Conservation (phyloP, 176 grass and related monocot species). For the Juncus inflexus region DNA sequence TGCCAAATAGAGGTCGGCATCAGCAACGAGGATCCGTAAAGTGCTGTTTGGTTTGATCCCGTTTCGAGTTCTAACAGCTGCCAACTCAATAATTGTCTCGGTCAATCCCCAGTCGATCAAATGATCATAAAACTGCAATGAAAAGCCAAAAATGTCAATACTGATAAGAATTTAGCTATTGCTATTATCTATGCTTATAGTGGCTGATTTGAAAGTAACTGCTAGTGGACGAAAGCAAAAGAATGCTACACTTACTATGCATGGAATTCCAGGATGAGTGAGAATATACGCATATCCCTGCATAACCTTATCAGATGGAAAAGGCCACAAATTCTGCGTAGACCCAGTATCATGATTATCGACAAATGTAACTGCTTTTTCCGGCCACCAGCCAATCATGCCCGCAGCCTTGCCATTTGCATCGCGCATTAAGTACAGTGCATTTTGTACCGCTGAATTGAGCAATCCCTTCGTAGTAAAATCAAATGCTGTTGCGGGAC, state of each 20-base stretch:
- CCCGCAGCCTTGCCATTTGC: slow-evolving; percentile 34
- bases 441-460: slow-evolving; percentile 32
- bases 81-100: slow-evolving; percentile 14
- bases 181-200: not conserved
- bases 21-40: slow-evolving; percentile 30
- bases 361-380: slow-evolving; percentile 38
- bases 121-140: slow-evolving; percentile 47
- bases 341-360: slow-evolving; percentile 48
- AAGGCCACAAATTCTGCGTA: slow-evolving; percentile 32
- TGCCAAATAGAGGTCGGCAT: slow-evolving; percentile 40
- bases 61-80: slow-evolving; percentile 26
- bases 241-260: slow-evolving; percentile 27
- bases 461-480: slow-evolving; percentile 51
- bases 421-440: slow-evolving; percentile 39
- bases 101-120: slow-evolving; percentile 44
- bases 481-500: slow-evolving; percentile 34
- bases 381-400: slow-evolving; percentile 40
- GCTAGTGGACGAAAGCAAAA: not conserved
- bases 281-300: slow-evolving; percentile 43
- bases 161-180: not conserved
- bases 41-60: slow-evolving; percentile 36
- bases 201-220: not conserved
- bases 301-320: slow-evolving; percentile 38
- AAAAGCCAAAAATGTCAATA: not conserved
- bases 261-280: slow-evolving; percentile 38